Evolutionary conservation across 2,329 filamentous ascomycete genomes (phyloP).

Genomic region (Fusarium scirpi): DNA sequence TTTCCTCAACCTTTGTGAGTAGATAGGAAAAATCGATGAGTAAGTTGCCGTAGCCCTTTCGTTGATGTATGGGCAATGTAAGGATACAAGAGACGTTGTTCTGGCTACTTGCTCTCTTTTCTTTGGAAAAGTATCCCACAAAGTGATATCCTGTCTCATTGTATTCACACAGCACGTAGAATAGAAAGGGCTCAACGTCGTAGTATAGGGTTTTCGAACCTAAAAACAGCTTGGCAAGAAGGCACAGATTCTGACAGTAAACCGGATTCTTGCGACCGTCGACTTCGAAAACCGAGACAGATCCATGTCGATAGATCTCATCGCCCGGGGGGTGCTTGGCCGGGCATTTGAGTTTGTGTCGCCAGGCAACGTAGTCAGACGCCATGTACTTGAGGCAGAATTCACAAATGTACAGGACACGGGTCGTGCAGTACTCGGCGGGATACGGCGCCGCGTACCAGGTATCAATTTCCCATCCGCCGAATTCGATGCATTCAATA

Average conservation of each 20-base stretch:
- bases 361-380: slow-evolving; percentile 97
- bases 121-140: slow-evolving; percentile 99
- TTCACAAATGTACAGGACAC: slow-evolving; percentile 98
- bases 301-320: slow-evolving; percentile 93
- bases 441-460: slow-evolving; percentile 99
- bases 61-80: slow-evolving; percentile 94
- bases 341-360: slow-evolving; percentile 96
- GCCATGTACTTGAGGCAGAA: slow-evolving; percentile 99
- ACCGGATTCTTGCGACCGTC: slow-evolving; percentile 96
- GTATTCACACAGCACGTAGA: slow-evolving; percentile 96
- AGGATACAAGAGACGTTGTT: slow-evolving; percentile 99
- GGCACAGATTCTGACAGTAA: slow-evolving; percentile 98
- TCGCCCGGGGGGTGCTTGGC: slow-evolving; percentile 97
- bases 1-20: slow-evolving; percentile 89
- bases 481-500: slow-evolving; percentile 99
- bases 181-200: slow-evolving; percentile 95
- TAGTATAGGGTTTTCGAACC: slow-evolving; percentile 99
- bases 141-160: slow-evolving; percentile 94
- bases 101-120: slow-evolving; percentile 92
- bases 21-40: slow-evolving; percentile 99
- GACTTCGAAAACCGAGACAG: slow-evolving; percentile 96
- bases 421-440: slow-evolving; percentile 96
- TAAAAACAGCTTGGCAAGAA: slow-evolving; percentile 96
- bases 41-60: slow-evolving; percentile 95
- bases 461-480: slow-evolving; percentile 96